These are phyloP conservation scores for Mortierella sp. DNA, from an alignment of 371 early-diverging fungal species.

Conservation along the genomic window DNA sequence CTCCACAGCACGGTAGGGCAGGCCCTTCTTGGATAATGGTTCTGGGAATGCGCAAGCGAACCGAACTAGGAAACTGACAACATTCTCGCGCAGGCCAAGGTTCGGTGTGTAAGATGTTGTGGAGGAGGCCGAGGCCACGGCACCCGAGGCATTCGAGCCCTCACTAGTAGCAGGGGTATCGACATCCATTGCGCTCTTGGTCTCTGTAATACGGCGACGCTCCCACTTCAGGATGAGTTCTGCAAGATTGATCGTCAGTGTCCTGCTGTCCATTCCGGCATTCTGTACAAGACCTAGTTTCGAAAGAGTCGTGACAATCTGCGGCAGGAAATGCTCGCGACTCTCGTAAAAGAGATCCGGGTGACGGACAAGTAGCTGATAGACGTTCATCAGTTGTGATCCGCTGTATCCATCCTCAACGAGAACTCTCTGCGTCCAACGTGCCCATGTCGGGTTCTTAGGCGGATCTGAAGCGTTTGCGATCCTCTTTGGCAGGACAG, in stretches of 20 bases:
- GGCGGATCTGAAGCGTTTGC: slow-evolving; percentile 55
- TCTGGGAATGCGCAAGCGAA: slow-evolving; percentile 76
- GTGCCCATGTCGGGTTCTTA: slow-evolving; percentile 88
- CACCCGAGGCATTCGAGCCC: not conserved
- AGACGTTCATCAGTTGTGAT: slow-evolving; percentile 89
- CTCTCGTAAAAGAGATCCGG: slow-evolving; percentile 89
- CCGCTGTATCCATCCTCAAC: slow-evolving; percentile 92
- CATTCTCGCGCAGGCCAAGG: slow-evolving; percentile 69
- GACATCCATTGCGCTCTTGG: slow-evolving; percentile 45
- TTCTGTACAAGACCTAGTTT: slow-evolving; percentile 88
- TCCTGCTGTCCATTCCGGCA: slow-evolving; percentile 87
- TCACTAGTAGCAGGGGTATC: slow-evolving; percentile 36
- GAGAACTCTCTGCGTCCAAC: slow-evolving; percentile 87
- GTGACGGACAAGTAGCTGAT: slow-evolving; percentile 91
- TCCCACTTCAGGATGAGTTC: slow-evolving; percentile 94
- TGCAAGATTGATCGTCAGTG: slow-evolving; percentile 89
- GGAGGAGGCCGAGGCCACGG: slow-evolving; percentile 3
- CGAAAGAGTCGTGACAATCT: slow-evolving; percentile 85
- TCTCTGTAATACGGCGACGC: slow-evolving; percentile 60
- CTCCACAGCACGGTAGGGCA: slow-evolving; percentile 71
- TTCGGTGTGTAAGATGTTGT: slow-evolving; percentile 60
- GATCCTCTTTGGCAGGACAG: slow-evolving; percentile 86
- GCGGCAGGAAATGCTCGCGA: slow-evolving; percentile 89
- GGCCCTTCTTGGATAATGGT: slow-evolving; percentile 60
- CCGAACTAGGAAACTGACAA: slow-evolving; percentile 77